Evolutionary conservation across 495 filamentous ascomycete genomes (phyloP).

Genomic region (Xylaria scruposa): DNA sequence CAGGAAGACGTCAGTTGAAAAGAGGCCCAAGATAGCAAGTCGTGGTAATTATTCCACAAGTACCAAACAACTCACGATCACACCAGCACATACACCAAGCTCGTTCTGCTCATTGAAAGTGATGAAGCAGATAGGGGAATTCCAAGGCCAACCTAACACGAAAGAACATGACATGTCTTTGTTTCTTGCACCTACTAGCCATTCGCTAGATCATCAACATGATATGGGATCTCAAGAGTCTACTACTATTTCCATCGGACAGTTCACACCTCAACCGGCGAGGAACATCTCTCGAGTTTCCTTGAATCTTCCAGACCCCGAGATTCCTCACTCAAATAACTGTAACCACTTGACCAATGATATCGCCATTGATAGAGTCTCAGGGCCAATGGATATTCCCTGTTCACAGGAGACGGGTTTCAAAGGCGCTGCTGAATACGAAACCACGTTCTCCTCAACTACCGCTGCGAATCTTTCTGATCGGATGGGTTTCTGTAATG

Average conservation of each 20-base stretch:
- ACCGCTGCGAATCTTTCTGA: not conserved
- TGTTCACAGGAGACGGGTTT: not conserved
- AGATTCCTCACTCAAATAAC: not conserved
- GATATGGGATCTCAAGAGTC: not conserved
- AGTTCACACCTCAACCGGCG: constrained; percentile 5
- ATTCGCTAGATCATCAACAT: not conserved
- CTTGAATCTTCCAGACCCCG: not conserved
- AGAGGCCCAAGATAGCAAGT: constrained; percentile 3
- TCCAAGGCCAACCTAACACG: not conserved
- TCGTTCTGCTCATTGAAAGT: constrained; percentile 10
- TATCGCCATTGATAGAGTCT: not conserved
- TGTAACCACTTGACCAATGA: not conserved
- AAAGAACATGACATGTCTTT: not conserved
- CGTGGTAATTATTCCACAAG: not conserved
- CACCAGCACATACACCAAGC: not conserved
- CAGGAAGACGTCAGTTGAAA: not conserved
- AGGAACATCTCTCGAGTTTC: not conserved
- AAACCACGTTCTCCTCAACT: not conserved
- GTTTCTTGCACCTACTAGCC: no score
- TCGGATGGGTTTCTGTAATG: not conserved
- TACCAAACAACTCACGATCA: constrained; percentile 4
- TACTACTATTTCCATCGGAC: not conserved
- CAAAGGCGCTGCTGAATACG: not conserved
- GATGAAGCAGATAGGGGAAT: constrained; percentile 8
- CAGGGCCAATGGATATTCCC: not conserved